Base-by-base conservation (phyloP, 2,329 filamentous ascomycete species). In the Penicillium sp. region DNA sequence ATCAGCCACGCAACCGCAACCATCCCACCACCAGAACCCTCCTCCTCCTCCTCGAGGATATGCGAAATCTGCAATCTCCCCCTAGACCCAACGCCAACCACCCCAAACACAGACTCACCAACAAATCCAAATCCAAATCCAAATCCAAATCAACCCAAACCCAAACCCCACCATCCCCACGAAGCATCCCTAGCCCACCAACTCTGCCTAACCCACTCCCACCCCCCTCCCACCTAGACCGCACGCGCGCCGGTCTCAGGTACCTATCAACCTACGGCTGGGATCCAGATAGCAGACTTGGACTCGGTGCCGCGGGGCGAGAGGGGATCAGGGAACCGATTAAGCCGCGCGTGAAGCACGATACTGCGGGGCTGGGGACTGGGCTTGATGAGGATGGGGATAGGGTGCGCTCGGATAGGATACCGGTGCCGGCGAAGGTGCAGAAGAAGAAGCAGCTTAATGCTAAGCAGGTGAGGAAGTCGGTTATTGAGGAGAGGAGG, bases 321-420 rank as follows among this genome's bases (percentile, higher is more conserved):
- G 81, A 87, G 57, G 91, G 91, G 3, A 84, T 89, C 52, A 77
- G 85, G 34, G 84, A 83, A 56, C 91, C 91, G 1, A 76, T 96
- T 54, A 89, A 89, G 64, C 74, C 81, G 1, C 79, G 77, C 50
- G 74, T 79, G 46, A 95, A 95, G 70, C 79, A 84, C 36, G 82
- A 92, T 64, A 89, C 80, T 3, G 73, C 87, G 7, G 92, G 91
- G 0, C 69, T 95, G 22, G 89, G 90, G 0, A 75, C 77, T 35
- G 66, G 73, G 4, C 57, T 73, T 28, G 63, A 65, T 47, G 53
- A 48, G 30, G 49, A 66, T 47, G 52, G 56, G 19, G 47, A 57
- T 45, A 53, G 46, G 12, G 61, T 60, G 37, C 60, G n/a, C n/a
- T n/a, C 58, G 30, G 58, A 57, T 40, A 75, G 9, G 18, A 53